These are phyloP conservation scores for Papiliotrema flavescens DNA, from an alignment of 1,284 basidiomycete genomes.

Conservation along the genomic window DNA sequence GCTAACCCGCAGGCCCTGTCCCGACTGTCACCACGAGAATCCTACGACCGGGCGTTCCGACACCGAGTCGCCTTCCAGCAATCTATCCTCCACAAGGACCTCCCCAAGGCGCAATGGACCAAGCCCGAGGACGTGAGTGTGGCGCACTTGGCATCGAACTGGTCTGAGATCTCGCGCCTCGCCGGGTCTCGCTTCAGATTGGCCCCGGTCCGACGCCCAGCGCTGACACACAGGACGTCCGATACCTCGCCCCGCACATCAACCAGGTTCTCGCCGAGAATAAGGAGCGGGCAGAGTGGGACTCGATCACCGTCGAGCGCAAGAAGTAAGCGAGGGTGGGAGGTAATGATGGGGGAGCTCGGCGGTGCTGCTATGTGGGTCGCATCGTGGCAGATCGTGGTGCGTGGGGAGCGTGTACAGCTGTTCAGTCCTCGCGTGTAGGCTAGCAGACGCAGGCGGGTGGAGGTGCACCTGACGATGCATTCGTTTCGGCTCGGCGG, in stretches of 20 bases:
- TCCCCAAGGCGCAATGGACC: slow-evolving; percentile 84
- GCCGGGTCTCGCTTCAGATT: no score
- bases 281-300: slow-evolving; percentile 77
- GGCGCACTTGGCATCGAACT: not conserved
- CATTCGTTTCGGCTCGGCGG: slow-evolving; percentile 7
- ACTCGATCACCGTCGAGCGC: slow-evolving; percentile 57
- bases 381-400: no score
- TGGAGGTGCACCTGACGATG: slow-evolving; percentile 1
- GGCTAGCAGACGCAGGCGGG: not conserved
- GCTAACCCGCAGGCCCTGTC: slow-evolving; percentile 63
- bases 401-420: no score
- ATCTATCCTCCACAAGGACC: slow-evolving; percentile 72
- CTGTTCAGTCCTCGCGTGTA: no score
- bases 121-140: slow-evolving; percentile 68
- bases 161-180: no score
- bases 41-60: slow-evolving; percentile 89
- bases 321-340: slow-evolving; percentile 17
- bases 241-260: slow-evolving; percentile 84
- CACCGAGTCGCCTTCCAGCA: slow-evolving; percentile 79
- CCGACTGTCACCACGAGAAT: slow-evolving; percentile 74
- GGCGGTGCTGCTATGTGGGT: no score
- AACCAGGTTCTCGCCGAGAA: slow-evolving; percentile 72
- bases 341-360: no score
- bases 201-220: no score
- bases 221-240: slow-evolving; percentile 64